Conservation (phyloP, 2,329 filamentous ascomycete species). For the Corynespora cassiicola region DNA sequence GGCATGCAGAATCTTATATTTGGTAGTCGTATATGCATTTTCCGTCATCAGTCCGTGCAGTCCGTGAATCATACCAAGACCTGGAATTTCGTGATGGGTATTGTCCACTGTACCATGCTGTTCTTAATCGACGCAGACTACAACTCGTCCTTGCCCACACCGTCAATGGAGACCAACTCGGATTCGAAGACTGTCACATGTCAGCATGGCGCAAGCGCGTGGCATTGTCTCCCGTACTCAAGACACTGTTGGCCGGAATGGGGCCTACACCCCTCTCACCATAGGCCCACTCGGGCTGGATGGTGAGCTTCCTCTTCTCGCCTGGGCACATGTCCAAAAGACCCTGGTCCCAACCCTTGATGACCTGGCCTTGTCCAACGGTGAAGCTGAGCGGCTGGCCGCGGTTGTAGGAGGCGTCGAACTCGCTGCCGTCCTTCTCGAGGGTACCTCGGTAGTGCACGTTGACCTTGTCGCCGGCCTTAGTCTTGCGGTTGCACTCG, state of each 20-base stretch:
- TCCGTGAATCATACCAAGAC: no score
- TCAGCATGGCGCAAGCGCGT: conserved; percentile 20
- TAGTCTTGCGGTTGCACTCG: conserved; percentile 78
- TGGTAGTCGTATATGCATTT: no score
- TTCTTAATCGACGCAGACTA: no score
- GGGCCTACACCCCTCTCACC: conserved; percentile 80
- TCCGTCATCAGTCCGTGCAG: no score
- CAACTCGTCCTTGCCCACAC: conserved; percentile 61
- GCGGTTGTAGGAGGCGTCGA: conserved; percentile 72
- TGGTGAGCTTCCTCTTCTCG: conserved; percentile 87
- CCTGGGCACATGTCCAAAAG: conserved; percentile 94
- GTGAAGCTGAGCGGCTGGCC: conserved; percentile 78
- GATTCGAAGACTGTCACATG: conserved; percentile 78
- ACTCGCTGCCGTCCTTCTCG: conserved; percentile 66
- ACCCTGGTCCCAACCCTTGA: conserved; percentile 93
- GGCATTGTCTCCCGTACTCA: conserved; percentile 61
- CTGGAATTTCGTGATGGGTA: no score
- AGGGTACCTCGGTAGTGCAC: conserved; percentile 92
- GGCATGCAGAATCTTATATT: no score
- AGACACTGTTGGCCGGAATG: conserved; percentile 82
- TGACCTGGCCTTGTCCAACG: conserved; percentile 82
- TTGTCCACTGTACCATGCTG: no score
- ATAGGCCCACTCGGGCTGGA: conserved; percentile 86
- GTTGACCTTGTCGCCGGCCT: conserved; percentile 74
- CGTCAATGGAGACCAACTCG: conserved; percentile 82